Evolutionary conservation across 139 green algal genomes (phyloP).

Genomic region (Gonium pectorale): DNA sequence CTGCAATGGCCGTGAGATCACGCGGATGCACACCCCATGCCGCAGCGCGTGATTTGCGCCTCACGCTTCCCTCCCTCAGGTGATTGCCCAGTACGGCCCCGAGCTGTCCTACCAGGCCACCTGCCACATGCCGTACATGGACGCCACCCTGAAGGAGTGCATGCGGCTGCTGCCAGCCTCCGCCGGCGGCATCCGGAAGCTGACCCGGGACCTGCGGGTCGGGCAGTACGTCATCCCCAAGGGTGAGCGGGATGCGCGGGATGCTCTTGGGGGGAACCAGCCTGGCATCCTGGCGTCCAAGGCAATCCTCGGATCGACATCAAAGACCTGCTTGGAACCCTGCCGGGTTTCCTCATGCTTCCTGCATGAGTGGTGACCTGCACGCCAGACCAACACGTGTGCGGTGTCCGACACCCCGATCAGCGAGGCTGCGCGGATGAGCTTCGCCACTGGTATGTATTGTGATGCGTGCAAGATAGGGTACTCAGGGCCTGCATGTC

Average conservation of each 20-base stretch:
- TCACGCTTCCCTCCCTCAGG: conserved; percentile 16
- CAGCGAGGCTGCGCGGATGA: no score
- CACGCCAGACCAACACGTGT: no score
- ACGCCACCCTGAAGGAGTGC: conserved; percentile 45
- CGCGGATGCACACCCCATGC: background rate
- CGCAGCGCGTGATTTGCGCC: background rate
- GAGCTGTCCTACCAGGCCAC: conserved; percentile 20
- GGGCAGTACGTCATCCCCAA: no score
- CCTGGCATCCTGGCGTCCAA: no score
- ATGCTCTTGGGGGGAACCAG: no score
- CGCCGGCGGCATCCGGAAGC: conserved; percentile 4
- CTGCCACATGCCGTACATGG: conserved; percentile 45
- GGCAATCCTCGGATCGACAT: no score
- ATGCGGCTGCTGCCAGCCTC: conserved; percentile 40
- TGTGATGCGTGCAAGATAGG: no score
- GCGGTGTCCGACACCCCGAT: no score
- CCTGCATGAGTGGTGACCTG: no score
- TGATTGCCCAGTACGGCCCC: conserved; percentile 35
- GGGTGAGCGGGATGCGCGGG: no score
- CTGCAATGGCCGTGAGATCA: background rate
- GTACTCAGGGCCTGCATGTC: background rate
- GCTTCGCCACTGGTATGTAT: no score
- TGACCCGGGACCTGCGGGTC: conserved; percentile 30
- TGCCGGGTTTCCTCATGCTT: no score
- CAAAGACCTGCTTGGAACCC: background rate